These are phyloP conservation scores for Daldinia sp. DNA, from an alignment of 2,329 filamentous ascomycete species.

Conservation along the genomic window DNA sequence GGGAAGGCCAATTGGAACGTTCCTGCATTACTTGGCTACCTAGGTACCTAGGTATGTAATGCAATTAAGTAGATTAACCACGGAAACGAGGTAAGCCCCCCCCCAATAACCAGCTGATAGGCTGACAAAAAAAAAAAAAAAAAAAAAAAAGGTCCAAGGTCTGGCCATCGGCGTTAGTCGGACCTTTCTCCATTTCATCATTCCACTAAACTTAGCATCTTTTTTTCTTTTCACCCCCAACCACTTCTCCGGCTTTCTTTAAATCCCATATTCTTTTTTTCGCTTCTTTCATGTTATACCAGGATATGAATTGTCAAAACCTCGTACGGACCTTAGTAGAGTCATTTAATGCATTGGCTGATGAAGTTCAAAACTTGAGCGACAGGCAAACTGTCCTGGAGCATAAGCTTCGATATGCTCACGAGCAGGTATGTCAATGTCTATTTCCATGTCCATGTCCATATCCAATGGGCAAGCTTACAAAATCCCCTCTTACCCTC, in stretches of 20 bases:
- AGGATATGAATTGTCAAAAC: conserved; percentile 57
- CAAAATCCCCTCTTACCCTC: neutral
- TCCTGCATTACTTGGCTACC: neutral
- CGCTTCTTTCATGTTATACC: conserved; percentile 3
- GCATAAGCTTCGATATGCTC: conserved; percentile 74
- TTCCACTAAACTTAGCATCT: conserved; percentile 6
- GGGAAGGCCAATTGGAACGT: neutral
- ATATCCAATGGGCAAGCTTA: neutral
- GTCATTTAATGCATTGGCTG: conserved; percentile 73
- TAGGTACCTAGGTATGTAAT: no score
- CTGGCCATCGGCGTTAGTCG: conserved; percentile 16
- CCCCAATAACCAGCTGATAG: neutral
- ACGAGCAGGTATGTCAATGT: conserved; percentile 69
- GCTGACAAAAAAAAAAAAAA: conserved; percentile 9
- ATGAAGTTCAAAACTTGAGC: conserved; percentile 72
- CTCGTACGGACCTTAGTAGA: conserved; percentile 70
- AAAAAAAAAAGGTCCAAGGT: neutral
- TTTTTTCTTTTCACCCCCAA: conserved; percentile 10
- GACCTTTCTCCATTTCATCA: conserved; percentile 13
- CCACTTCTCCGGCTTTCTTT: conserved; percentile 2
- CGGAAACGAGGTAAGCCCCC: neutral
- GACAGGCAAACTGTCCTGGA: conserved; percentile 74
- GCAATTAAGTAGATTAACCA: neutral
- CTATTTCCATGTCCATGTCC: neutral
- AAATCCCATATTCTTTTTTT: conserved; percentile 2